Evolutionary conservation across 495 filamentous ascomycete genomes (phyloP).

Genomic region (Aspergillus haitiensis): DNA sequence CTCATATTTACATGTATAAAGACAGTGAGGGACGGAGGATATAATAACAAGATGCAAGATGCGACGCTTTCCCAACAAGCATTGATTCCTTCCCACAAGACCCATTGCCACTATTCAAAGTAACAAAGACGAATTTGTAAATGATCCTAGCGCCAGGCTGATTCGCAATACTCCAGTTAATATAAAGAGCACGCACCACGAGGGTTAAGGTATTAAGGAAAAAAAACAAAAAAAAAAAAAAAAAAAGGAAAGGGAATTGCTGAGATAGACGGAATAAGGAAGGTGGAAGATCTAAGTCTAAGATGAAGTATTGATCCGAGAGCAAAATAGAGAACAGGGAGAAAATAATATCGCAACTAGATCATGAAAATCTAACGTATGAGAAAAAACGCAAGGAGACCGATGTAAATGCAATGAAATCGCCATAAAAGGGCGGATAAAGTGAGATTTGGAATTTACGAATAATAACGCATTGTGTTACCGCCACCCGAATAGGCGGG

Average conservation of each 20-base stretch:
- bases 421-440: constrained; percentile 11
- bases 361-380: constrained; percentile 5
- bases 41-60: constrained; percentile 3
- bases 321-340: constrained; percentile 13
- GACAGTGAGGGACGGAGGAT: not conserved
- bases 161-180: constrained; percentile 22
- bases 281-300: too few relatives aligned
- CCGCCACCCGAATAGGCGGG: constrained; percentile 30
- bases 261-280: too few relatives aligned
- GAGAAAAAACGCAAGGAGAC: constrained; percentile 9
- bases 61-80: constrained; percentile 6
- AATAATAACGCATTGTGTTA: constrained; percentile 19
- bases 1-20: constrained; percentile 18
- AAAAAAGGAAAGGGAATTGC: constrained; percentile 5
- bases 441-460: not conserved
- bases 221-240: constrained; percentile 7
- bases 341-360: constrained; percentile 8
- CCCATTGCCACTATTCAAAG: constrained; percentile 6
- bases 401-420: constrained; percentile 8
- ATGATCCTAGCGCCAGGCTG: constrained; percentile 19
- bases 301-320: constrained; percentile 11
- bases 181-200: constrained; percentile 15
- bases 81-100: not conserved
- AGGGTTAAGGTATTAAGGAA: constrained; percentile 10
- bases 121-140: not conserved